Base-by-base conservation (phyloP, 371 early-diverging fungal species). In the Rhizomucor pusillus region DNA sequence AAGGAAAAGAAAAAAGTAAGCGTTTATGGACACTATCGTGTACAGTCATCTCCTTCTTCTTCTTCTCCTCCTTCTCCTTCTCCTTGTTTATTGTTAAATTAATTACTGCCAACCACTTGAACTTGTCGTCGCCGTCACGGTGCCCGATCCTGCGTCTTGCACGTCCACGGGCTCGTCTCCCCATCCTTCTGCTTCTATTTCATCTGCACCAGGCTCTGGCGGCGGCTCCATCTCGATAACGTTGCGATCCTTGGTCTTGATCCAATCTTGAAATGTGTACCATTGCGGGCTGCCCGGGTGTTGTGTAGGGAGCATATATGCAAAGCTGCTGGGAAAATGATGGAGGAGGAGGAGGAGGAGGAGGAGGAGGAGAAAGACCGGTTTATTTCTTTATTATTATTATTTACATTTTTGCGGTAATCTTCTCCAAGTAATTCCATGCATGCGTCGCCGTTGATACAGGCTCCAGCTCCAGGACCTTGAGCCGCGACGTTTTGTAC, bases 271-370 rank as follows among this genome's bases (percentile, higher is more conserved):
- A 19, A 22, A 36, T 10, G 33, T 43, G 7, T 45, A 35, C 57
- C 57, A 57, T 33, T 18, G 16, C 13, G 57, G 57, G 0, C 43
- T 14, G 35, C 57, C 57, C 5, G 57, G 57, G 43, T 57, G 57
- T 10, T 3, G 10, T 13, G 57, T 44, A 1, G 57, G 10, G 7
- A 11, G 13, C 20, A 41, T n/a, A n/a, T n/a, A n/a, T n/a, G n/a
- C n/a, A n/a, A n/a, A n/a, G n/a, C n/a, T n/a, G n/a, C n/a, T n/a
- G n/a, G n/a, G n/a, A n/a, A n/a, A n/a, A n/a, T n/a, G n/a, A n/a
- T n/a, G n/a, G n/a, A n/a, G n/a, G n/a, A n/a, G n/a, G n/a, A n/a
- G n/a, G n/a, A n/a, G n/a, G n/a, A n/a, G n/a, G n/a, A n/a, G n/a
- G n/a, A n/a, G n/a, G n/a, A n/a, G n/a, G n/a, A n/a, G n/a, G n/a